Evolutionary conservation across 139 green algal genomes (phyloP).

Genomic region (Desmodesmus armatus): DNA sequence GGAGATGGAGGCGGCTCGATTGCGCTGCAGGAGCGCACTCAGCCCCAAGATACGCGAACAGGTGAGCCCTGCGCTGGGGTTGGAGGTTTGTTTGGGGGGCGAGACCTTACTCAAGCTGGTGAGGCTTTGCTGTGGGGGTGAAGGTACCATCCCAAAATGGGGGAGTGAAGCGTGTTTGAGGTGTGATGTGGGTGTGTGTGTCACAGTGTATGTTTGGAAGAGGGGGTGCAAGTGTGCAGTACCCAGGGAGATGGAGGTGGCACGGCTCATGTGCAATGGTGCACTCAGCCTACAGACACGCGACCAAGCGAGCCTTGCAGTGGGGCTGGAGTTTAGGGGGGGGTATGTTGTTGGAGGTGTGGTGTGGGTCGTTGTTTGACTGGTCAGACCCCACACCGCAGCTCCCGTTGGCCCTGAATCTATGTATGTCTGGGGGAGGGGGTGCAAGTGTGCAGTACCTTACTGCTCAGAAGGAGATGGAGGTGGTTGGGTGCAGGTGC

Average conservation of each 20-base stretch:
- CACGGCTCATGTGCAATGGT: too few relatives aligned
- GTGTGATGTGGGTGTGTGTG: too few relatives aligned
- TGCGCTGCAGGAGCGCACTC: constrained; percentile 44
- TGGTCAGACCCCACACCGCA: too few relatives aligned
- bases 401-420: too few relatives aligned
- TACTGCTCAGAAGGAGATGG: too few relatives aligned
- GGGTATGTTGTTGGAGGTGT: not conserved
- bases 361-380: not conserved
- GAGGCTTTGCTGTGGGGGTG: not conserved
- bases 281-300: not conserved
- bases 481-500: too few relatives aligned
- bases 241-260: too few relatives aligned
- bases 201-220: not conserved
- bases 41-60: constrained; percentile 63
- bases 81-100: too few relatives aligned
- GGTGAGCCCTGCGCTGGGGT: constrained; percentile 23
- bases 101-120: too few relatives aligned
- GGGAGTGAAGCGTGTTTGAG: too few relatives aligned
- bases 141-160: not conserved
- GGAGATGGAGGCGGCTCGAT: constrained; percentile 59
- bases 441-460: not conserved
- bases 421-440: not conserved
- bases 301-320: not conserved
- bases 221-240: not conserved
- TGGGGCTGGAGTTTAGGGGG: not conserved